phyloP scores from a whole-genome alignment of 257 asterid species.

The Solanum rostratum region DNA sequence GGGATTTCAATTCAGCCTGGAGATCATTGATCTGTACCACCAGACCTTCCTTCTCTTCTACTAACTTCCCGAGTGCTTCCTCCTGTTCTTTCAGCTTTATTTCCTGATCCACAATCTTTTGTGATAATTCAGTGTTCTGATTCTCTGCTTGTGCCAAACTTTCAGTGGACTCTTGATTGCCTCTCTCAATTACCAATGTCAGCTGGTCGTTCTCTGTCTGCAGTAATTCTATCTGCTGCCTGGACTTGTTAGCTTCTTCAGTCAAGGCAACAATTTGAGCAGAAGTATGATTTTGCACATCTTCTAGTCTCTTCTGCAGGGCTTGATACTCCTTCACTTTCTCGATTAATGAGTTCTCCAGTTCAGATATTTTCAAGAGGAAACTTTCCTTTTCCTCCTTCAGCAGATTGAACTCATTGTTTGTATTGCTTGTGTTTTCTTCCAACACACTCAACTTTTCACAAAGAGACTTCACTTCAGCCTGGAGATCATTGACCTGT shows the following conservation, averaged over 20 bases:
- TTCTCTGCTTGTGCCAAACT: slow-evolving; percentile 31
- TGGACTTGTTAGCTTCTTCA: slow-evolving; percentile 25
- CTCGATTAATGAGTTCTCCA: slow-evolving; percentile 30
- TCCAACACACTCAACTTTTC: slow-evolving; percentile 24
- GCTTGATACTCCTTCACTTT: slow-evolving; percentile 28
- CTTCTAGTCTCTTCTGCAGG: slow-evolving; percentile 37
- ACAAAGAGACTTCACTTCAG: slow-evolving; percentile 24
- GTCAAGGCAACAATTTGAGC: slow-evolving; percentile 22
- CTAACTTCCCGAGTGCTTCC: slow-evolving; percentile 29
- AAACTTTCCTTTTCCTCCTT: slow-evolving; percentile 5
- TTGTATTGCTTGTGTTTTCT: slow-evolving; percentile 14
- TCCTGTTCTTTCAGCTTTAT: slow-evolving; percentile 41
- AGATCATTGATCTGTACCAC: slow-evolving; percentile 20
- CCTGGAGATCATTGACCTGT: slow-evolving; percentile 21
- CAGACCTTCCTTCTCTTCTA: slow-evolving; percentile 25
- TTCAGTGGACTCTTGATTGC: slow-evolving; percentile 32
- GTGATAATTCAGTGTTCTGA: slow-evolving; percentile 29
- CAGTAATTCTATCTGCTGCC: slow-evolving; percentile 33
- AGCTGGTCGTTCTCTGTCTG: slow-evolving; percentile 43
- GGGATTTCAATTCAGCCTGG: slow-evolving; percentile 25
- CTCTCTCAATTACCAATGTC: slow-evolving; percentile 35
- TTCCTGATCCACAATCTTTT: slow-evolving; percentile 38
- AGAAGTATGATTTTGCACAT: slow-evolving; percentile 34
- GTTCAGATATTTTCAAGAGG: slow-evolving; percentile 19
- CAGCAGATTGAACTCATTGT: slow-evolving; percentile 12